Evolutionary conservation across 2,329 filamentous ascomycete genomes (phyloP).

Genomic region (Exophiala sp.): DNA sequence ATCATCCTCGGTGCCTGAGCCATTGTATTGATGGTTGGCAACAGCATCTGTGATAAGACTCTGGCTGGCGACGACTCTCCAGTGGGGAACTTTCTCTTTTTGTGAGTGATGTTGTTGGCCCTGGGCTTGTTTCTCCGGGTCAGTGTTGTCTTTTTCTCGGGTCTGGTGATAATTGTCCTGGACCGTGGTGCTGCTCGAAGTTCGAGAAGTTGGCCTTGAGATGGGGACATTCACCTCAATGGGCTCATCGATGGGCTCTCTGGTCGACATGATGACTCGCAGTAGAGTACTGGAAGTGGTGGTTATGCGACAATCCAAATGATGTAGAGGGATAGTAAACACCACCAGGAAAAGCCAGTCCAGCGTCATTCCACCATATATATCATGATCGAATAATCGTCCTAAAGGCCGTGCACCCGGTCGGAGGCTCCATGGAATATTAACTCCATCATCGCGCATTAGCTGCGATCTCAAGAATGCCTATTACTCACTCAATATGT

Average conservation of each 20-base stretch:
- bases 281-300: too few species aligned
- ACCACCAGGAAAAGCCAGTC: not conserved
- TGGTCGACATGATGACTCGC: too few species aligned
- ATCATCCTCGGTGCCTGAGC: conserved; percentile 69
- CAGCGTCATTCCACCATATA: too few species aligned
- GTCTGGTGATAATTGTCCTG: too few species aligned
- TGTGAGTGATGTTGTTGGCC: not conserved
- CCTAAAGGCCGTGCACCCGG: not conserved
- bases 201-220: not conserved
- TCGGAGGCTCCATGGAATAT: not conserved
- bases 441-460: not conserved
- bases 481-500: too few species aligned
- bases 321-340: too few species aligned
- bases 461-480: not conserved
- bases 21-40: conserved; percentile 37
- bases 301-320: not conserved
- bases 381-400: too few species aligned
- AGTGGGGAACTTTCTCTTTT: not conserved
- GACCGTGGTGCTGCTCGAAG: not conserved
- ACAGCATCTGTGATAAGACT: not conserved
- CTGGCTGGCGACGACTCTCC: conserved; percentile 1
- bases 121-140: not conserved
- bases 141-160: not conserved
- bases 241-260: too few species aligned
- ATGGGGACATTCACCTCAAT: too few species aligned